A percentile compares a stretch with the other conserved stretches of the same genome.
phyloP scores from a whole-genome alignment of 73 alveolate species.

The Uronychia binucleata region DNA sequence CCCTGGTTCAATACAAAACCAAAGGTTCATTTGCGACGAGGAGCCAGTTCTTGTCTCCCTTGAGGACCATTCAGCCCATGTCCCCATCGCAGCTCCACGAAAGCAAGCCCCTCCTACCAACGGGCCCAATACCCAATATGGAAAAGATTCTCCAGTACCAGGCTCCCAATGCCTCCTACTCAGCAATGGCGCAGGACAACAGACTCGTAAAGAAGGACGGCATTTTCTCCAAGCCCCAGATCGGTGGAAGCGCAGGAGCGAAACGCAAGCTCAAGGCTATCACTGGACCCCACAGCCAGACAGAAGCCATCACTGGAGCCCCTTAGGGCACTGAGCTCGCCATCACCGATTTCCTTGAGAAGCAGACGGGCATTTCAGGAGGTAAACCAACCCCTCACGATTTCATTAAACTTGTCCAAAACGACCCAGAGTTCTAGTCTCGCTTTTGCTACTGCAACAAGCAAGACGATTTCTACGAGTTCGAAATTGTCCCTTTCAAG shows the following conservation, averaged over 20 bases:
- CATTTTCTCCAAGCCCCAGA: neutral
- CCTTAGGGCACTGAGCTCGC: neutral
- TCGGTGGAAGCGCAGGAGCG: neutral
- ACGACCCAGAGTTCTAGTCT: constrained; percentile 81
- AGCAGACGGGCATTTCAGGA: neutral
- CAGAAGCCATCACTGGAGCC: neutral
- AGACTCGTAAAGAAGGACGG: neutral
- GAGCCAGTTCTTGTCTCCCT: neutral
- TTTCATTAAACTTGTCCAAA: constrained; percentile 73
- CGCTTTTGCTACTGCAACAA: constrained; percentile 86
- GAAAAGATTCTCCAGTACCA: neutral
- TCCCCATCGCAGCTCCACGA: neutral
- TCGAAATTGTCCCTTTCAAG: constrained; percentile 83
- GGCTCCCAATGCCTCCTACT: neutral
- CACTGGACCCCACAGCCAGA: neutral
- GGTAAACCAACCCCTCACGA: constrained; percentile 80
- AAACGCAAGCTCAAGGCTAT: neutral
- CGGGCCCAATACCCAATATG: neutral
- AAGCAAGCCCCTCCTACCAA: neutral
- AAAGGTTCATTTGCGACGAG: neutral
- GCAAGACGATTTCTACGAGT: constrained; percentile 83
- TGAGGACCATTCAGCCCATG: neutral
- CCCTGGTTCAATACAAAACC: neutral
- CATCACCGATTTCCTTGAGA: neutral
- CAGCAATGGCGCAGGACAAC: neutral